These are phyloP conservation scores for Diplotaxis tenuifolia DNA, from an alignment of 345 rosid genomes.

Conservation along the genomic window DNA sequence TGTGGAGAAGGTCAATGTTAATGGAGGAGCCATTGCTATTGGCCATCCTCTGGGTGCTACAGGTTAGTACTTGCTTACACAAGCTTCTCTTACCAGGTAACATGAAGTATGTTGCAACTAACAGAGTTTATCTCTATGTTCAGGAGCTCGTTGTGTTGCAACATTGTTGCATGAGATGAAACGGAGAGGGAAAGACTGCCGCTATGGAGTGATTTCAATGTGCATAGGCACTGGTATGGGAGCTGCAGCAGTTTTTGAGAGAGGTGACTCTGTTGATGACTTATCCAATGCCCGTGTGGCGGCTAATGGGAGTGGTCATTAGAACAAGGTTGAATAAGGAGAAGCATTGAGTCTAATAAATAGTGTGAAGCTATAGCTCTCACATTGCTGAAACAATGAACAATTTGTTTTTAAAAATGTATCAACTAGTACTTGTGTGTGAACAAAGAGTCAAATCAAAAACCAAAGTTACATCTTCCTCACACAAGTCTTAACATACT, in stretches of 20 bases:
- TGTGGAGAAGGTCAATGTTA: slow-evolving; percentile 74
- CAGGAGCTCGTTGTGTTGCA: slow-evolving; percentile 89
- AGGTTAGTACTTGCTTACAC: slow-evolving; percentile 44
- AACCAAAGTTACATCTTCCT: slow-evolving; percentile 17
- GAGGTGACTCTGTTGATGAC: slow-evolving; percentile 67
- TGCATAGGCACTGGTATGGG: slow-evolving; percentile 96
- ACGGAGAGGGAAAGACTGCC: slow-evolving; percentile 80
- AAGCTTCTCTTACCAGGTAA: background rate
- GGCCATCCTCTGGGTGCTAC: slow-evolving; percentile 98
- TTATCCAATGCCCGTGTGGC: slow-evolving; percentile 43
- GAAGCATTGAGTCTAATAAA: background rate
- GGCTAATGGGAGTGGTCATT: slow-evolving; percentile 30
- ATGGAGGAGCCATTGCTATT: slow-evolving; percentile 94
- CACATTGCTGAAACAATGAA: slow-evolving; percentile 12
- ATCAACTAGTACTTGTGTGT: slow-evolving; percentile 9
- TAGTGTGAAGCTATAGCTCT: background rate
- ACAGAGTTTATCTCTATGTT: slow-evolving; percentile 7
- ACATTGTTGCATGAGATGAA: slow-evolving; percentile 91
- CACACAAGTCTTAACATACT: background rate
- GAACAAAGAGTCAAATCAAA: slow-evolving; percentile 20
- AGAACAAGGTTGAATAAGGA: slow-evolving; percentile 35
- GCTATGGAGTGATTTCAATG: slow-evolving; percentile 90
- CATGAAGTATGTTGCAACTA: background rate
- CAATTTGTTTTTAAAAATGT: background rate
- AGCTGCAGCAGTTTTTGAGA: slow-evolving; percentile 86